Conservation (phyloP, 1,284 basidiomycete genomes). For the Ceratobasidium sp. region DNA sequence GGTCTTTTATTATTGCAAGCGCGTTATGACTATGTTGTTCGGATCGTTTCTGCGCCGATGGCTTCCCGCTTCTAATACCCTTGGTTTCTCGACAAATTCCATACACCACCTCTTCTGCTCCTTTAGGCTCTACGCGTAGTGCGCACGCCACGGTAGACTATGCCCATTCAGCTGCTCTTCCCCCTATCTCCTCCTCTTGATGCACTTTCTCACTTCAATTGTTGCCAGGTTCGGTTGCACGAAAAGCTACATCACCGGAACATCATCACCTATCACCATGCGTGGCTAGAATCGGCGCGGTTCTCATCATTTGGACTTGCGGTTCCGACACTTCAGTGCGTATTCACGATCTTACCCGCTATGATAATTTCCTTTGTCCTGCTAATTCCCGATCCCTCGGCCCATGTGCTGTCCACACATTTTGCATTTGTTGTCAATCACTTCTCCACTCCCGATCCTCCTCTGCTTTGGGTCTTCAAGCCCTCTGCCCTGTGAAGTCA, state of each 20-base stretch:
- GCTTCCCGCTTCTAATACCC: background rate
- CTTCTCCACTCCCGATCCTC: background rate
- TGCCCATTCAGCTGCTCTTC: slow-evolving; percentile 9
- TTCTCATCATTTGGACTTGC: slow-evolving; percentile 88
- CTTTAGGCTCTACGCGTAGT: slow-evolving; percentile 14
- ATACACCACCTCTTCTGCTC: slow-evolving; percentile 23
- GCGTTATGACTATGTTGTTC: slow-evolving; percentile 6
- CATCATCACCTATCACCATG: slow-evolving; percentile 93
- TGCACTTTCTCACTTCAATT: background rate
- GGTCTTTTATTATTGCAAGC: slow-evolving; percentile 8
- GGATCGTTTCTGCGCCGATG: slow-evolving; percentile 7
- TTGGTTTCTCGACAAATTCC: too few species aligned
- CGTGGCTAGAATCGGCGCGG: slow-evolving; percentile 87
- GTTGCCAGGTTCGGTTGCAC: slow-evolving; percentile 73
- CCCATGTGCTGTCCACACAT: background rate
- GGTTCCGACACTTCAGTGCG: slow-evolving; percentile 82
- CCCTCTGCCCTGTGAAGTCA: background rate
- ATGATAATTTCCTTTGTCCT: background rate
- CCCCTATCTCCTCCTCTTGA: background rate
- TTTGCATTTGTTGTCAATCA: background rate
- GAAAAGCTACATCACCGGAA: slow-evolving; percentile 91
- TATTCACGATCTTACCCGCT: slow-evolving; percentile 36
- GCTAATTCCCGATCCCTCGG: background rate
- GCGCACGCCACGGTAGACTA: slow-evolving; percentile 19
- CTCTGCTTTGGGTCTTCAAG: background rate